Evolutionary conservation across 805 yeast genomes (phyloP).

Genomic region (Cyberlindnera euphorbiae): DNA sequence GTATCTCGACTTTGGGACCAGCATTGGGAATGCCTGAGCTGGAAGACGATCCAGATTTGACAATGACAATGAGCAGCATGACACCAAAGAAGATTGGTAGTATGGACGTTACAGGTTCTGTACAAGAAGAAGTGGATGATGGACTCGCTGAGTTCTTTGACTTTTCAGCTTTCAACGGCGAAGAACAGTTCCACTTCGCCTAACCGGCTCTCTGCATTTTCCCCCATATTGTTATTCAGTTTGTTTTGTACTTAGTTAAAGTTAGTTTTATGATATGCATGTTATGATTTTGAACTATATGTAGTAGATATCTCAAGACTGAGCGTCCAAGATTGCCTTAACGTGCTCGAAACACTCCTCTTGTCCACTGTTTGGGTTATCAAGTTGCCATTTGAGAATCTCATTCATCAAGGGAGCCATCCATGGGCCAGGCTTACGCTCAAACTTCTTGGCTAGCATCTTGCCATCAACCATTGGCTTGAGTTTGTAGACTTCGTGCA

Average conservation of each 20-base stretch:
- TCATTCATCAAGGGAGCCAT: conserved; percentile 51
- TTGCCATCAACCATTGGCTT: conserved; percentile 79
- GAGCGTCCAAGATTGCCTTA: conserved; percentile 14
- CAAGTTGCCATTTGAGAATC: conserved; percentile 72
- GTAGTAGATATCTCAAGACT: no score
- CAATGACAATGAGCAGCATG: conserved; percentile 6
- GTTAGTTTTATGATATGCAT: conserved; percentile 3
- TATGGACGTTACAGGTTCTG: no score
- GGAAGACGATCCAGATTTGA: conserved; percentile 6
- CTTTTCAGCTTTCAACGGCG: conserved; percentile 22
- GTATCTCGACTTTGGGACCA: conserved; percentile 22
- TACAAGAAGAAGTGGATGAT: conserved; percentile 2
- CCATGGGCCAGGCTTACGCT: conserved; percentile 85
- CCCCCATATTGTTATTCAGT: no score
- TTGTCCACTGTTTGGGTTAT: conserved; percentile 51
- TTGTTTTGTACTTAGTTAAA: no score
- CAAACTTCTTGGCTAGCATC: conserved; percentile 45
- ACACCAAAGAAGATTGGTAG: no score
- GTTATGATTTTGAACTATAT: conserved; percentile 7
- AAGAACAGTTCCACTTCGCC: conserved; percentile 9
- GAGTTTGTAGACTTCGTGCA: conserved; percentile 36
- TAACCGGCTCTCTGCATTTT: no score
- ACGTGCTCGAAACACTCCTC: conserved; percentile 50
- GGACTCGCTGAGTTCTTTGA: conserved; percentile 21
- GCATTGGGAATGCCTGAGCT: conserved; percentile 16